Evolutionary conservation across 2,329 filamentous ascomycete species (phyloP), one percentile per base, ranked within the genome.

Genomic region (Exserohilum turcica): DNA sequence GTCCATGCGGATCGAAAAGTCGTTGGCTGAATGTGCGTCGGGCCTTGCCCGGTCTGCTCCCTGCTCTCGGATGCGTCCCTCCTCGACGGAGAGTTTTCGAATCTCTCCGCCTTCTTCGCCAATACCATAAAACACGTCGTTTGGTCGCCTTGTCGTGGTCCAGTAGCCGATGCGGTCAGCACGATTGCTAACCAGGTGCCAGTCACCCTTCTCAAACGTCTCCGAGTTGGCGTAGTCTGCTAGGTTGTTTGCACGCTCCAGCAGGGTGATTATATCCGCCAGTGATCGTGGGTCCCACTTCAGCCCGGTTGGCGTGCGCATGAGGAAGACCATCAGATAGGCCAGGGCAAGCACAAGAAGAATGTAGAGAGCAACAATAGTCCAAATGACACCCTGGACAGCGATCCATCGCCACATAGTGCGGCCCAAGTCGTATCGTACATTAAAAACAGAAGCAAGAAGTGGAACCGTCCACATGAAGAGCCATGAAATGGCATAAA

Each of bases 281-380:
- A 97, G 78, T 19, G 87, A 93, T 39, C 88, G 82, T 2, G 91
- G 84, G 68, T 96, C 91, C 92, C 92, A 97, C 67, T 88, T 83
- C 57, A 96, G 78, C 0, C 92, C 92, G 0, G 91, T 95, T 63
- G 80, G 82, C 27, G 83, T 80, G 18, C 80, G 75, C 48, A 82
- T 77, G 76, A 92, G 90, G 58, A 85, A 88, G n/a, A 85, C 59
- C 57, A 87, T 76, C 3, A 92, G 71, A 1, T 85, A 73, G 9
- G 84, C 48, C 2, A 86, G 66, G 1, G 87, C 84, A 6, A 84
- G 61, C 2, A 88, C 66, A 40, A 93, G 76, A 3, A 91, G 72
- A 29, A 87, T 74, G 74, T 96, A 97, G 0, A 96, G 74, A 0
- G 78, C 86, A 27, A 94, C 84, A 21, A 92, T 78, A 0, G 86